Percentiles rank a stretch among this genome's conserved stretches.
phyloP scores from a whole-genome alignment of 257 asterid genomes.

The Oldenlandia corymbosa region DNA sequence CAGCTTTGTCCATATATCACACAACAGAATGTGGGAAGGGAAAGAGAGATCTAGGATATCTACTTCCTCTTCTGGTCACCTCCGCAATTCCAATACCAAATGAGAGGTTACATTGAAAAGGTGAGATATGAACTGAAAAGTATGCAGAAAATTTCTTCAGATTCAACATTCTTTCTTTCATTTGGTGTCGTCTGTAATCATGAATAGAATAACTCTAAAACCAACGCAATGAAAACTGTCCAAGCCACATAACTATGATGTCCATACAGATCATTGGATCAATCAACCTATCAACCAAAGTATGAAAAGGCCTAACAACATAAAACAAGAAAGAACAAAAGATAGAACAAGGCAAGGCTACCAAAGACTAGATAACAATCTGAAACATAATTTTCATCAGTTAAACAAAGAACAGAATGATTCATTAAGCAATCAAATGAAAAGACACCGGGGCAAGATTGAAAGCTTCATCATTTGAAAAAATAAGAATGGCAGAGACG shows the following conservation, averaged over 20 bases:
- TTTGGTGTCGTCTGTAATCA: not conserved
- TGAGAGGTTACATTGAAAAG: not conserved
- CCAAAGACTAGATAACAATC: not conserved
- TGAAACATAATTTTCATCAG: not conserved
- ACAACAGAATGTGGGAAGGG: not conserved
- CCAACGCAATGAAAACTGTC: not conserved
- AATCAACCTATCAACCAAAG: not conserved
- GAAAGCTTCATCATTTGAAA: not conserved
- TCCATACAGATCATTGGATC: not conserved
- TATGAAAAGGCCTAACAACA: not conserved
- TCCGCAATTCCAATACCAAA: not conserved
- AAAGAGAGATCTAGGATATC: not conserved
- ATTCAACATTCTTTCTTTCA: not conserved
- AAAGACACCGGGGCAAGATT: not conserved
- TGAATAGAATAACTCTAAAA: not conserved
- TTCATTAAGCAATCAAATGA: not conserved
- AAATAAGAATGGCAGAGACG: not conserved
- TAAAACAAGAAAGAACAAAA: not conserved
- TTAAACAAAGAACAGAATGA: not conserved
- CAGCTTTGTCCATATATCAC: not conserved
- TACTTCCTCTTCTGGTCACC: not conserved
- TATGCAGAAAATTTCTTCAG: not conserved
- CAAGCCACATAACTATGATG: not conserved
- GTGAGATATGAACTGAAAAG: not conserved
- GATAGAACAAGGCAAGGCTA: no score